These are phyloP conservation scores for Fusarium sp. DNA, from an alignment of 2,329 filamentous ascomycete species.

Conservation along the genomic window DNA sequence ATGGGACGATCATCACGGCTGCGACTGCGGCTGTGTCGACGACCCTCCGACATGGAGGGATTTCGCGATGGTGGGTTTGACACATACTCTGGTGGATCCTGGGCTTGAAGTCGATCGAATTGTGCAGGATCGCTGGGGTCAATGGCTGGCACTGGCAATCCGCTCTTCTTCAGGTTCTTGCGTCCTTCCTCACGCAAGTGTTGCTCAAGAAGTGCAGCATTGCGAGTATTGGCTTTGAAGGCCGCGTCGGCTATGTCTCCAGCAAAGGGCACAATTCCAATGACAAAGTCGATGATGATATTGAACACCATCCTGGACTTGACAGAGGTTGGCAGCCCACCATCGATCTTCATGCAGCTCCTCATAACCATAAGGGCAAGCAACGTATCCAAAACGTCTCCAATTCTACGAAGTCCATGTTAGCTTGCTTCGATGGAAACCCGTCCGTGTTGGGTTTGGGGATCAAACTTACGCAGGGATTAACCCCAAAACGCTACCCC, in stretches of 20 bases:
- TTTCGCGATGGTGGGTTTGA: conserved; percentile 42
- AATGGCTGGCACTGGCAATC: conserved; percentile 55
- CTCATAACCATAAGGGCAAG: conserved; percentile 80
- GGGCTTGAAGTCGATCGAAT: conserved; percentile 54
- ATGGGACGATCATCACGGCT: conserved; percentile 28
- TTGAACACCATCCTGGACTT: conserved; percentile 82
- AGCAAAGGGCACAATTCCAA: conserved; percentile 78
- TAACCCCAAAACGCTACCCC: conserved; percentile 85
- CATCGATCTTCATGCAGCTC: conserved; percentile 77
- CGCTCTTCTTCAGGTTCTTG: conserved; percentile 59
- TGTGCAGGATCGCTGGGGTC: conserved; percentile 64
- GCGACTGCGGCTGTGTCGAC: conserved; percentile 26
- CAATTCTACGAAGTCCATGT: conserved; percentile 61
- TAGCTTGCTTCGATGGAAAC: conserved; percentile 24
- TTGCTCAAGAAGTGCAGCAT: conserved; percentile 74
- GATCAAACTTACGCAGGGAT: conserved; percentile 75
- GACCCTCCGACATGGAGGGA: conserved; percentile 35
- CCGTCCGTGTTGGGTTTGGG: not conserved
- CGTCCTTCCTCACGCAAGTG: conserved; percentile 75
- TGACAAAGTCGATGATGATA: conserved; percentile 75
- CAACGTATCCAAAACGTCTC: conserved; percentile 77
- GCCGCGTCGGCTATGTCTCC: conserved; percentile 80
- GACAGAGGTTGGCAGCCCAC: conserved; percentile 72
- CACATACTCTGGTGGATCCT: conserved; percentile 42
- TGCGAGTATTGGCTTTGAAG: conserved; percentile 80